Percentiles rank a stretch among this genome's conserved stretches.
These are phyloP conservation scores for Podaxis sp. DNA, from an alignment of 768 basidiomycete genomes.

Conservation along the genomic window DNA sequence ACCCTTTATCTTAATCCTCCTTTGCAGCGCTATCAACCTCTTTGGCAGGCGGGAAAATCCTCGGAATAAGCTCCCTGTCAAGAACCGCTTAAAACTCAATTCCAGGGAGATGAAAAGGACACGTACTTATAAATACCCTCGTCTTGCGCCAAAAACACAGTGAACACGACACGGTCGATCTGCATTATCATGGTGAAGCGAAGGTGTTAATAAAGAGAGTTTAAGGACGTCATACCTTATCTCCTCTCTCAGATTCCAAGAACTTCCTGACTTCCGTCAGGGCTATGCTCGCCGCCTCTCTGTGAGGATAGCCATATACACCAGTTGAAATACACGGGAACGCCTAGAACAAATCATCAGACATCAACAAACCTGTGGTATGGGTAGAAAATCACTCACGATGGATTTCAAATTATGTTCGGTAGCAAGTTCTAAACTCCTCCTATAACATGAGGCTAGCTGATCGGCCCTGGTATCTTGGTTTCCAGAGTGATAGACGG, in stretches of 20 bases:
- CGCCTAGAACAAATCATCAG: conserved; percentile 44
- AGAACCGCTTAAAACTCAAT: neutral
- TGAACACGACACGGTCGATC: conserved; percentile 75
- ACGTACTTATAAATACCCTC: conserved; percentile 64
- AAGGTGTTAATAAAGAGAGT: neutral
- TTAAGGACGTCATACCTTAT: conserved; percentile 35
- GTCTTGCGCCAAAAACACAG: conserved; percentile 69
- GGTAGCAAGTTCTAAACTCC: conserved; percentile 59
- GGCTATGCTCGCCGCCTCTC: conserved; percentile 70
- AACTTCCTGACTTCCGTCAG: conserved; percentile 55
- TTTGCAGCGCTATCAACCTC: neutral
- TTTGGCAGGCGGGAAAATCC: conserved; percentile 54
- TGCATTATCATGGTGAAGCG: conserved; percentile 19
- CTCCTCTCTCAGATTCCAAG: conserved; percentile 50
- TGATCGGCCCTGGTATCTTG: conserved; percentile 46
- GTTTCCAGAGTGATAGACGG: conserved; percentile 49
- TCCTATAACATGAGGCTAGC: conserved; percentile 68
- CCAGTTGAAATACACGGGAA: conserved; percentile 82
- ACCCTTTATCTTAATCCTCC: neutral
- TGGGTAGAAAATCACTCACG: conserved; percentile 37
- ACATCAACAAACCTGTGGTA: neutral
- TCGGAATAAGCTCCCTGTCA: conserved; percentile 48
- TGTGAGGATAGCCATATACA: conserved; percentile 75
- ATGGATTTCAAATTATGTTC: conserved; percentile 61
- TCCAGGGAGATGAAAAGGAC: neutral